These are phyloP conservation scores for Nothophytophthora sp. DNA, from an alignment of 352 stramenopile genomes.

Conservation along the genomic window DNA sequence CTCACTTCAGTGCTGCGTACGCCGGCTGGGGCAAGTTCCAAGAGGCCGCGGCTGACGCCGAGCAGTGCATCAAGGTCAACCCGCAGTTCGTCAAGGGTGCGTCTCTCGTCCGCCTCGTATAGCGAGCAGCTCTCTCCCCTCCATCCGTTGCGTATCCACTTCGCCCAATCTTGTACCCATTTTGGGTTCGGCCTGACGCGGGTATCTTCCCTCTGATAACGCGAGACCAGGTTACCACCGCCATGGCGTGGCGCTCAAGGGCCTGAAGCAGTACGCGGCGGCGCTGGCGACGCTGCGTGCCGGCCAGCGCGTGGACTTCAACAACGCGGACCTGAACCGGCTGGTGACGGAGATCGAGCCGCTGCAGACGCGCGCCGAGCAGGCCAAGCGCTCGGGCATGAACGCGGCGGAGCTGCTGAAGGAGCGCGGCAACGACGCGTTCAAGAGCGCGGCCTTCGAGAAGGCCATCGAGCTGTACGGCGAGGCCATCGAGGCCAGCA, in stretches of 20 bases:
- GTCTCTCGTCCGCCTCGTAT: too few relatives aligned
- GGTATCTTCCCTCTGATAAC: background rate
- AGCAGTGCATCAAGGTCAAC: constrained; percentile 92
- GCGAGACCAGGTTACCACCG: constrained; percentile 90
- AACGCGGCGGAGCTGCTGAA: constrained; percentile 90
- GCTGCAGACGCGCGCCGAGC: constrained; percentile 63
- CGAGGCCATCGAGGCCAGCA: constrained; percentile 88
- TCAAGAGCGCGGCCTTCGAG: constrained; percentile 92
- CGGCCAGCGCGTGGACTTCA: constrained; percentile 80
- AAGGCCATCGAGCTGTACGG: constrained; percentile 93
- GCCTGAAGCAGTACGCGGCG: constrained; percentile 79
- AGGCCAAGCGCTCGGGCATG: constrained; percentile 72
- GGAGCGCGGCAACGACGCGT: constrained; percentile 93
- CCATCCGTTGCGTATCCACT: constrained; percentile 1
- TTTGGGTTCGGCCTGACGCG: background rate
- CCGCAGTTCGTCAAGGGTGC: constrained; percentile 93
- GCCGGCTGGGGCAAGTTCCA: constrained; percentile 61
- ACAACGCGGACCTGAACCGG: constrained; percentile 85
- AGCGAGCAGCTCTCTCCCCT: too few relatives aligned
- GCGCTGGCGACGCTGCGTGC: constrained; percentile 72
- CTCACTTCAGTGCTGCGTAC: constrained; percentile 61
- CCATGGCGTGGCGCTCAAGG: constrained; percentile 92
- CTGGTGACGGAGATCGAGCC: constrained; percentile 84
- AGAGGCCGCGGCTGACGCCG: constrained; percentile 87
- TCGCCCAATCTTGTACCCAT: constrained; percentile 12